Percentiles rank a stretch among this genome's conserved stretches.
Conservation (phyloP, 2,329 filamentous ascomycete genomes). For the Fusarium nygamai region DNA sequence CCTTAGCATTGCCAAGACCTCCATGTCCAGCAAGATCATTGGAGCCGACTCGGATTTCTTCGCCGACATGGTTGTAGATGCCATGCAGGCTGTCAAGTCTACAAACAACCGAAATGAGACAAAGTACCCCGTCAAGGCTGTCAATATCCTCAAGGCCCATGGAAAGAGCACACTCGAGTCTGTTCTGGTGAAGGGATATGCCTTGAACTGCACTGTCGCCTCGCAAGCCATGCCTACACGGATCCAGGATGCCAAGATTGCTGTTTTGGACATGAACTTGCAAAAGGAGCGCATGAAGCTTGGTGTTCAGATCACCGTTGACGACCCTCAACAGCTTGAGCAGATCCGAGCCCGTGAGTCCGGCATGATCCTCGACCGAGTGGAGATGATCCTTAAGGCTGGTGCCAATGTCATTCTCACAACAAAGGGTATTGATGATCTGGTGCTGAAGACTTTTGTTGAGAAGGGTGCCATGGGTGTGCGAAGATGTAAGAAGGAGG, state of each 20-base stretch:
- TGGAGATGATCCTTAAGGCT: slow-evolving; percentile 97
- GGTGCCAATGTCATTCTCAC: slow-evolving; percentile 96
- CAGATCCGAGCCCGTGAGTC: slow-evolving; percentile 94
- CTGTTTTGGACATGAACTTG: slow-evolving; percentile 95
- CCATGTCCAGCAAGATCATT: slow-evolving; percentile 99
- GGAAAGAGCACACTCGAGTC: slow-evolving; percentile 93
- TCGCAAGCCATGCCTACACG: slow-evolving; percentile 97
- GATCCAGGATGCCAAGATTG: slow-evolving; percentile 94
- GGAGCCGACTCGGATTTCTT: slow-evolving; percentile 97
- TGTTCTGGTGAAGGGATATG: slow-evolving; percentile 92
- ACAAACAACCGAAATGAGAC: slow-evolving; percentile 89
- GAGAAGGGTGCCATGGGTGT: slow-evolving; percentile 97
- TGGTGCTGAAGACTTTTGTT: slow-evolving; percentile 93
- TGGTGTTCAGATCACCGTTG: slow-evolving; percentile 96
- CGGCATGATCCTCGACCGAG: slow-evolving; percentile 90
- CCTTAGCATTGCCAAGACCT: slow-evolving; percentile 95
- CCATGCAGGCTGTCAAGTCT: slow-evolving; percentile 90
- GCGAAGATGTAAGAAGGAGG: slow-evolving; percentile 97
- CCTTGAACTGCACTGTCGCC: slow-evolving; percentile 97
- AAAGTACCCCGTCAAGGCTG: slow-evolving; percentile 98
- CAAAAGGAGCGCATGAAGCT: slow-evolving; percentile 99
- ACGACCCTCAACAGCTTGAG: slow-evolving; percentile 96
- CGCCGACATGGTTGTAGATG: slow-evolving; percentile 95
- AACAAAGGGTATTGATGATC: slow-evolving; percentile 97
- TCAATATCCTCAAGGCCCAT: slow-evolving; percentile 98